Evolutionary conservation across 1,139 yeast genomes (phyloP).

Genomic region (Saccharomyces uvarum): DNA sequence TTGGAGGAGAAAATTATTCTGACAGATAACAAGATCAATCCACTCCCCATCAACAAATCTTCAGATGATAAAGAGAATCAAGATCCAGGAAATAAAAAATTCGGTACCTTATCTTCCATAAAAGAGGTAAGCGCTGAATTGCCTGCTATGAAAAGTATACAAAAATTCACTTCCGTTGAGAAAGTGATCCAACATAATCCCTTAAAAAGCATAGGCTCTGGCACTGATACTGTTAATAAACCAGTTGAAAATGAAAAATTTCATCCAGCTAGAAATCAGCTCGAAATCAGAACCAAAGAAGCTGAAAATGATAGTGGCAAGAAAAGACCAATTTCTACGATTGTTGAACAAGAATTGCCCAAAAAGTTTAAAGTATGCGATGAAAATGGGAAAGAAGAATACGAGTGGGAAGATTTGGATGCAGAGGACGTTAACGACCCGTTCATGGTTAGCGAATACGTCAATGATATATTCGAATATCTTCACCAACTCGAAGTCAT

Average conservation of each 20-base stretch:
- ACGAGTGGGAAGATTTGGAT: conserved; percentile 85
- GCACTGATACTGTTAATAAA: conserved; percentile 3
- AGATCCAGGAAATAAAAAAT: conserved; percentile 14
- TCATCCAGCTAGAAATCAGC: conserved; percentile 2
- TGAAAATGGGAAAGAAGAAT: conserved; percentile 31
- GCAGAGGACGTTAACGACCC: conserved; percentile 90
- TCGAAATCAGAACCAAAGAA: background rate
- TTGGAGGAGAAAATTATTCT: background rate
- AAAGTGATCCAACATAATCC: background rate
- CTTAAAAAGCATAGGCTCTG: conserved; percentile 2
- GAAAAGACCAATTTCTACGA: conserved; percentile 31
- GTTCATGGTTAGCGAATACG: conserved; percentile 90
- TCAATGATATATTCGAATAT: conserved; percentile 75
- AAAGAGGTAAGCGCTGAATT: background rate
- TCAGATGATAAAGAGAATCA: conserved; percentile 21
- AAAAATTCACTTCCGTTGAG: background rate
- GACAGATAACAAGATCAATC: background rate
- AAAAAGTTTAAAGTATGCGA: conserved; percentile 30
- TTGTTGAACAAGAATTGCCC: conserved; percentile 31
- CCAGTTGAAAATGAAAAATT: conserved; percentile 5
- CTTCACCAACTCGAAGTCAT: conserved; percentile 64
- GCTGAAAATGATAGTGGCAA: conserved; percentile 20
- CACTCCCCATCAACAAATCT: background rate
- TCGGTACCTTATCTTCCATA: conserved; percentile 5
- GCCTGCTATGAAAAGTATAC: background rate